These are phyloP conservation scores for Carnegiea gigantea DNA, from an alignment of 179 eudicot genomes.

Conservation along the genomic window DNA sequence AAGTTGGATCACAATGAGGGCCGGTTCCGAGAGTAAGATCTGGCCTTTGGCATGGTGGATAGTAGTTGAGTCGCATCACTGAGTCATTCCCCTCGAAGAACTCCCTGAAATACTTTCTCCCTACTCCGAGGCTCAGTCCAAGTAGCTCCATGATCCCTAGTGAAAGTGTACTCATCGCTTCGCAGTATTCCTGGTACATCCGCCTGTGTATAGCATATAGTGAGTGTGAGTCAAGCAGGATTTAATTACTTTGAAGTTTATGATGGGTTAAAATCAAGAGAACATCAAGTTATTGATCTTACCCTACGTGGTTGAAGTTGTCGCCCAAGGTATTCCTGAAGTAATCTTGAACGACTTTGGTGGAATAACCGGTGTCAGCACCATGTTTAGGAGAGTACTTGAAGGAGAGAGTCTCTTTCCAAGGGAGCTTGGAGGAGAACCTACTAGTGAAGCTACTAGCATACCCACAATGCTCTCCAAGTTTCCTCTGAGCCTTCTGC, in stretches of 20 bases:
- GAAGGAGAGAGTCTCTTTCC: constrained; percentile 78
- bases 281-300: constrained; percentile 6
- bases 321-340: constrained; percentile 46
- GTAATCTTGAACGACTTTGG: constrained; percentile 42
- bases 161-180: constrained; percentile 58
- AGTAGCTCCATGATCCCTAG: constrained; percentile 60
- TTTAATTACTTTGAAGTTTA: no score
- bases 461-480: constrained; percentile 71
- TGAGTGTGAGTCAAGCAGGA: no score
- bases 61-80: constrained; percentile 59
- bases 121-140: constrained; percentile 54
- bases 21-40: constrained; percentile 52
- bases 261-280: neutral
- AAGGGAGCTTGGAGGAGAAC: constrained; percentile 64
- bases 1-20: constrained; percentile 65
- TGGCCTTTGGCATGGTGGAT: constrained; percentile 47
- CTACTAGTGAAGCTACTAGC: constrained; percentile 74
- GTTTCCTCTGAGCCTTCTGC: constrained; percentile 51
- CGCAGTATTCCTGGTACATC: constrained; percentile 52
- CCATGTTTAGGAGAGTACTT: constrained; percentile 31
- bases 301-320: constrained; percentile 55
- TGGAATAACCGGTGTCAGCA: neutral
- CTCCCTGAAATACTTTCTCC: constrained; percentile 32
- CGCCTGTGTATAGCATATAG: constrained; percentile 18
- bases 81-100: constrained; percentile 53